Evolutionary conservation across 108 stramenopile genomes (phyloP).

Genomic region (Schizochytrium sp.): DNA sequence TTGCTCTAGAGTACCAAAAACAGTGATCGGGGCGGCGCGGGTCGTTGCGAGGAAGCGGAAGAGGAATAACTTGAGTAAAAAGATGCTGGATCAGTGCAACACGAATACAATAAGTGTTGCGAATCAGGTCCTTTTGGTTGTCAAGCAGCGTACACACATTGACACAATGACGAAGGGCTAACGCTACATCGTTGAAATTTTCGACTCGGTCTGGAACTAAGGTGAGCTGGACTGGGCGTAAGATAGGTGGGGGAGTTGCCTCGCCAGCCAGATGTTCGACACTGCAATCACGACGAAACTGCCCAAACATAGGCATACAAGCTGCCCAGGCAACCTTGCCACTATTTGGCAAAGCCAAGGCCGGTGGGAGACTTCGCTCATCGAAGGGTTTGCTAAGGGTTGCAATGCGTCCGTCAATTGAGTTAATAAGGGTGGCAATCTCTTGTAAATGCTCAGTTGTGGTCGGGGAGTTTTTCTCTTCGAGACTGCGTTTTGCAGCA

Average conservation of each 20-base stretch:
- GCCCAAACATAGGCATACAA: conserved; percentile 59
- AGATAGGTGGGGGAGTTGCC: neutral
- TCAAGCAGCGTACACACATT: conserved; percentile 94
- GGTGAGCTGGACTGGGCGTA: conserved; percentile 35
- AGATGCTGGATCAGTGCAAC: conserved; percentile 95
- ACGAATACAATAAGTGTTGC: conserved; percentile 94
- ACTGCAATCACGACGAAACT: conserved; percentile 52
- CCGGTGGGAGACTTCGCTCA: conserved; percentile 26
- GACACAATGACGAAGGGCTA: conserved; percentile 86
- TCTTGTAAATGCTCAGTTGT: conserved; percentile 38
- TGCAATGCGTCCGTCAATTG: conserved; percentile 25
- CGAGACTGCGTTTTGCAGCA: conserved; percentile 46
- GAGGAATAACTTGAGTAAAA: conserved; percentile 90
- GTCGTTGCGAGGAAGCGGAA: conserved; percentile 78
- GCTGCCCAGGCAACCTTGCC: conserved; percentile 14
- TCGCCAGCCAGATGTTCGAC: conserved; percentile 51
- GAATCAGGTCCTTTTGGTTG: conserved; percentile 92
- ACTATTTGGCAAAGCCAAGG: neutral
- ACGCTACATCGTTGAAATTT: conserved; percentile 68
- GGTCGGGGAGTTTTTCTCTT: conserved; percentile 30
- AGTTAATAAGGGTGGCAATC: conserved; percentile 22
- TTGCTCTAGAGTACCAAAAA: conserved; percentile 90
- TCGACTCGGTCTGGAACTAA: neutral
- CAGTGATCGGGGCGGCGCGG: conserved; percentile 83
- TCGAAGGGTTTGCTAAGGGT: conserved; percentile 6